A percentile compares a stretch with the other conserved stretches of the same genome.
These are phyloP conservation scores for Pyronema domesticum DNA, from an alignment of 495 filamentous ascomycete genomes.

Conservation along the genomic window DNA sequence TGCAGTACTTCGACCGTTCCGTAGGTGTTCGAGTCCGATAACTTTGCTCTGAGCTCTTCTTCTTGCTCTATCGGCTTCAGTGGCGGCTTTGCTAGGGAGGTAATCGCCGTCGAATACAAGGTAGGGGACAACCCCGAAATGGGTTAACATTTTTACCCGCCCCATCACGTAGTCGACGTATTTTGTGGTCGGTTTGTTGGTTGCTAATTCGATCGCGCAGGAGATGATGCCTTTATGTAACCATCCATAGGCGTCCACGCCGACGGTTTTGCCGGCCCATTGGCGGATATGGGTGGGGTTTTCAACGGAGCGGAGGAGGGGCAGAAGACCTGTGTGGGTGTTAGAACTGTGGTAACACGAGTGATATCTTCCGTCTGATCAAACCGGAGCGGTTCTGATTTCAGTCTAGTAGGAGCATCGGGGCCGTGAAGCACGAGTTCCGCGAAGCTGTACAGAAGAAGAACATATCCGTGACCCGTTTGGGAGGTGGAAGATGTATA, in stretches of 20 bases:
- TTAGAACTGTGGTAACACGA: not conserved
- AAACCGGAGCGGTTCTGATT: no score
- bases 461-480: no score
- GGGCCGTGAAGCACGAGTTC: no score
- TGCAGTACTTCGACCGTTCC: conserved; percentile 58
- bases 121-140: conserved; percentile 84
- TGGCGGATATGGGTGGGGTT: conserved; percentile 71
- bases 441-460: no score
- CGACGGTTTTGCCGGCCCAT: conserved; percentile 73
- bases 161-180: conserved; percentile 80
- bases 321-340: conserved; percentile 55
- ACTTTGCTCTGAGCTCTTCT: conserved; percentile 56
- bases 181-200: conserved; percentile 75
- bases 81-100: conserved; percentile 86
- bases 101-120: conserved; percentile 93
- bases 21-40: conserved; percentile 58
- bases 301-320: conserved; percentile 89
- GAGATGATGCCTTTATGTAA: conserved; percentile 82
- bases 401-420: no score
- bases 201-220: conserved; percentile 79
- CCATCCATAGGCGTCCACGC: conserved; percentile 95
- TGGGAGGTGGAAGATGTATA: no score
- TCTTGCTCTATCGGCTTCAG: conserved; percentile 38
- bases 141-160: conserved; percentile 77
- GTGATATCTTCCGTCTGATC: no score